Base-by-base conservation (phyloP, 305 asterid genomes). In the Ilex paraguariensis region DNA sequence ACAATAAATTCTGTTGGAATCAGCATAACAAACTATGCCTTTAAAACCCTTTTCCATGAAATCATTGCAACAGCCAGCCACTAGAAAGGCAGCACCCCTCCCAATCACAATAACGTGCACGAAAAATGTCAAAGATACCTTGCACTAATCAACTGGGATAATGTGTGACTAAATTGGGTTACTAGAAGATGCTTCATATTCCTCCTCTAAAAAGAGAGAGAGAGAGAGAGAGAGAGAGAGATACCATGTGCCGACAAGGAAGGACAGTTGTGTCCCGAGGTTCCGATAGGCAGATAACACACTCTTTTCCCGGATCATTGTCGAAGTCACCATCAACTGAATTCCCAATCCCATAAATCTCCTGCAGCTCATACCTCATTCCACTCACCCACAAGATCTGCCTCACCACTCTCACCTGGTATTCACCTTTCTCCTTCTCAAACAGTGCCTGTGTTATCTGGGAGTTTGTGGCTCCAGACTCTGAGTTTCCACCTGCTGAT, bases 171-270 rank as follows among this genome's bases (percentile, higher is more conserved):
- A 36, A 5, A 36, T 36, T 36, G 42, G 42, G 9, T 5, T 36
- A 36, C 42, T 36, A 8, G 42, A 36, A 36, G 42, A 36, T 4
- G 6, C 42, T 8, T 4, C 42, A 36, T 36, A 36, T 36, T 36
- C 42, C 9, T 5, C 9, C 6, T 36, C 7, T 36, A 36, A 36
- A 4, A 52, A 30, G 59, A 49, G 62, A 21, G 46, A 65, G 54
- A 31, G 59, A 64, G 66, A 21, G 64, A 56, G 52, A 33, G 36
- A 28, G 60, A 36, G 66, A 12, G 45, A 49, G 16, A 11, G 14
- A 21, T 87, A 94, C 97, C 99, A 94, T 90, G 75, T 88, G 99
- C 58, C 99, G 86, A 63, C 97, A 94, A 7, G 99, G 99, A 68
- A 94, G 96, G 54, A 90, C 96, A 16, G 99, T 88, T 14, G 97